Evolutionary conservation across 495 filamentous ascomycete species (phyloP).

Genomic region (Neurospora tetraspora): DNA sequence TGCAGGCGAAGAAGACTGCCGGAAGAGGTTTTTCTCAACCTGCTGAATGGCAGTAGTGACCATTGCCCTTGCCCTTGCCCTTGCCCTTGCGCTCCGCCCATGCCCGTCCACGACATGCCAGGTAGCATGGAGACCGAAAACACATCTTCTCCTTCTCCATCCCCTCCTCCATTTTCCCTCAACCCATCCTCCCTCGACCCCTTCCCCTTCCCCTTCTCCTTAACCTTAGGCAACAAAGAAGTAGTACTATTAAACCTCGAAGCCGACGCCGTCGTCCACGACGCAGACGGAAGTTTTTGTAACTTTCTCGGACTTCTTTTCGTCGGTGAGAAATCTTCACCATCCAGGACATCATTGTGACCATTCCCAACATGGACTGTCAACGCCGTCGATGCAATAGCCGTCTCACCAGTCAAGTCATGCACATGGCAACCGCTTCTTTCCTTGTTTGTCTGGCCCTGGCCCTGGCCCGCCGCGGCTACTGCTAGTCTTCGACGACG

Average conservation of each 20-base stretch:
- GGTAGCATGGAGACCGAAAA: constrained; percentile 1
- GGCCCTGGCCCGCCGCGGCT: neutral
- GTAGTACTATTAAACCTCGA: constrained; percentile 5
- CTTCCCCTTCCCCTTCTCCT: neutral
- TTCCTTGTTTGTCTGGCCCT: neutral
- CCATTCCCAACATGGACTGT: neutral
- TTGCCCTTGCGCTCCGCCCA: neutral
- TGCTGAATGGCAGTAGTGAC: neutral
- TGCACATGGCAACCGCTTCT: neutral
- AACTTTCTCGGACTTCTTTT: neutral
- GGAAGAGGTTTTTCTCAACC: neutral
- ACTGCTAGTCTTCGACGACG: constrained; percentile 1
- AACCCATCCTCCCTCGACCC: neutral
- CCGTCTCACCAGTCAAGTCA: neutral
- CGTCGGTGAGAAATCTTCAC: neutral
- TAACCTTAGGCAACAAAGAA: neutral
- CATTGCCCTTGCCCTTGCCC: neutral
- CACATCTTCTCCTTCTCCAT: neutral
- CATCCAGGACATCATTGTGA: neutral
- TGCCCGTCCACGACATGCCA: neutral
- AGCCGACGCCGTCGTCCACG: neutral
- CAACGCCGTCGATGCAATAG: neutral
- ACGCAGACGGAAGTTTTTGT: neutral
- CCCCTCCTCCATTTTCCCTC: neutral
- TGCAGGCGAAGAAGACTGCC: neutral